Conservation (phyloP, 2,329 filamentous ascomycete genomes). For the Plectosphaerella cucumerina region DNA sequence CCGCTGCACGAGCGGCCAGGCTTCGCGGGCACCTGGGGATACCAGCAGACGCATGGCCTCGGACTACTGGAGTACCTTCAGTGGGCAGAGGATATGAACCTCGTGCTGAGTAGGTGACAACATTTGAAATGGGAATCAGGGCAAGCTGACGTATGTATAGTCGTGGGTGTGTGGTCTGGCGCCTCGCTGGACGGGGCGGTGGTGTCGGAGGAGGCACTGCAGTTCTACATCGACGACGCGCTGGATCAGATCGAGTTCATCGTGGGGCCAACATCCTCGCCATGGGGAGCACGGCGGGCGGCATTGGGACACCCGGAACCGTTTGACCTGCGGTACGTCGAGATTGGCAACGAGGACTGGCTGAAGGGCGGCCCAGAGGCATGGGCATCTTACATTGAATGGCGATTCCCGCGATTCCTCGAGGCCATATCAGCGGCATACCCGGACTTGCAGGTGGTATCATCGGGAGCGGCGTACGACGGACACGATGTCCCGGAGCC, state of each 20-base stretch:
- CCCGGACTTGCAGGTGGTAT: slow-evolving; percentile 53
- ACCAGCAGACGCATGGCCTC: slow-evolving; percentile 57
- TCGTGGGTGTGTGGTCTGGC: slow-evolving; percentile 56
- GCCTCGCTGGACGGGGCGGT: slow-evolving; percentile 49
- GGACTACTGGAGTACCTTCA: slow-evolving; percentile 59
- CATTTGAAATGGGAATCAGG: no score
- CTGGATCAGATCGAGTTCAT: slow-evolving; percentile 63
- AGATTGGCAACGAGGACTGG: slow-evolving; percentile 67
- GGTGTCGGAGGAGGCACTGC: slow-evolving; percentile 45
- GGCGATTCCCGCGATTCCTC: slow-evolving; percentile 56
- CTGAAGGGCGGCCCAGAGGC: slow-evolving; percentile 44
- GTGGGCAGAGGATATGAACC: slow-evolving; percentile 56
- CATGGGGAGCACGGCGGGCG: slow-evolving; percentile 56
- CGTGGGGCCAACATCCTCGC: slow-evolving; percentile 45
- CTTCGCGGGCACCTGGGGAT: slow-evolving; percentile 54
- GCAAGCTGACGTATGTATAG: no score
- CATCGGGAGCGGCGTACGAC: slow-evolving; percentile 41
- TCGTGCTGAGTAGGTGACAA: no score
- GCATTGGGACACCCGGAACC: slow-evolving; percentile 57
- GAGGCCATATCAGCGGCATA: slow-evolving; percentile 54
- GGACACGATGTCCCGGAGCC: slow-evolving; percentile 34
- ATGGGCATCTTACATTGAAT: slow-evolving; percentile 45
- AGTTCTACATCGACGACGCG: slow-evolving; percentile 54
- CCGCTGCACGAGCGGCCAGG: slow-evolving; percentile 52
- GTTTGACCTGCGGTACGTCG: slow-evolving; percentile 57